Base-by-base conservation (phyloP, 345 rosid genomes). In the Arabidopsis arenosa region DNA sequence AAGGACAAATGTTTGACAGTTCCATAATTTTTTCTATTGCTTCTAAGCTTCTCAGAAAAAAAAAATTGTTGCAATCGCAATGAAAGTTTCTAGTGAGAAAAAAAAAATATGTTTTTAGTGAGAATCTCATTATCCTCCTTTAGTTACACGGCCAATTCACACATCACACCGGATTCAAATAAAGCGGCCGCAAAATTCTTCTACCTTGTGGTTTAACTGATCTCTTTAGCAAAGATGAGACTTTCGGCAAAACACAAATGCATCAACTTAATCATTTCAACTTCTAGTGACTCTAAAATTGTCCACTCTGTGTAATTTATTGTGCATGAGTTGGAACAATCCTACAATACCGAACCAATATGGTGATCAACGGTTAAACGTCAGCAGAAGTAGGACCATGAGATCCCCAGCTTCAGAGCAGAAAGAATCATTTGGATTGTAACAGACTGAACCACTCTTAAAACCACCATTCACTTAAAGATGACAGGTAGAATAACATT, bases 401-500 rank as follows among this genome's bases (percentile, higher is more conserved):
- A 23, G 26, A 23, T 23, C 26, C 26, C 36, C 3, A 14, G 12
- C 11, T 2, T 10, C n/a, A 9, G 43, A 47, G 41, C 56, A 6
- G 33, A 7, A 12, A 4, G 0, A 53, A n/a, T 30, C 41, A 41
- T 43, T 55, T 41, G 30, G 53, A 36, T 47, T 59, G 17, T 72
- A 40, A 17, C 8, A 51, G 48, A 43, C 62, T 7, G 26, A 41
- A 73, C 9, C 36, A 17, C 11, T 63, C 56, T 53, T 63, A 43
- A 18, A 54, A 64, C 63, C 54, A 73, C 57, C 71, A 35, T 54
- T 54, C 58, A 64, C 71, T 74, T 11, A 18, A 21, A 64, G 57
- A 57, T 17, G 13, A 54, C 48, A 44, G 14, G 28, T 37, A 37
- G 40, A 4, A 18, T 35, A 49, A 35, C 9, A 48, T 66, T 0